Evolutionary conservation across 768 basidiomycete genomes (phyloP), one percentile per base, ranked within the genome.

Genomic region (Xanthoconium stramineum): DNA sequence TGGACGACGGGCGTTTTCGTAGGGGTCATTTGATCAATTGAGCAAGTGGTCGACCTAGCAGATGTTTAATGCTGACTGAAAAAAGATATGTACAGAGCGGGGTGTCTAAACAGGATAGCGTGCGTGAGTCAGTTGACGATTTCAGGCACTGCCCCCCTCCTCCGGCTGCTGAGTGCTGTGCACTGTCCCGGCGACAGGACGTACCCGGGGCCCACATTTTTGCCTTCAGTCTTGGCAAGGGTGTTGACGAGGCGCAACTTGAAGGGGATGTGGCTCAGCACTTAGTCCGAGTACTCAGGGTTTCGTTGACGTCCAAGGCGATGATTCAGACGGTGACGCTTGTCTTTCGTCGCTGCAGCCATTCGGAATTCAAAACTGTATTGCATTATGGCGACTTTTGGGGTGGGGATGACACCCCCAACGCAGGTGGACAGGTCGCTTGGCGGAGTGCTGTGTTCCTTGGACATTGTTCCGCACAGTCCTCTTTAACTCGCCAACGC

Each of bases 91-190:
- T 24, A 24, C 24, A 24, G 24, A 24, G 24, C 4, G 24, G 24
- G 24, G 24, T 6, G 38, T 63, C 57, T 54, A 48, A 48, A 51
- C 52, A 53, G 43, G 50, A 53, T 11, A 37, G 48, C 59, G 47
- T 50, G 28, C 19, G 46, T 47, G 48, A 39, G 24, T 24, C 24
- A 24, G 24, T 24, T 24, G 24, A 24, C 24, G 4, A 4, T 24
- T 24, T 24, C 24, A 24, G 24, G 24, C 24, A 24, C 24, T 24
- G 24, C 24, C 24, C 24, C 24, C 24, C 6, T 45, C 29, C 32
- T 8, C 12, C 7, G 17, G 14, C 44, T 9, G 29, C 7, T 24
- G 20, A 28, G 43, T 12, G 19, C 40, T 43, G 20, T 24, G 24
- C 24, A 24, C 24, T 24, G 30, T 1, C 3, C 10, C 45, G 32